Conservation (phyloP, 2,329 filamentous ascomycete genomes). For the Cordyceps fumosorosea region DNA sequence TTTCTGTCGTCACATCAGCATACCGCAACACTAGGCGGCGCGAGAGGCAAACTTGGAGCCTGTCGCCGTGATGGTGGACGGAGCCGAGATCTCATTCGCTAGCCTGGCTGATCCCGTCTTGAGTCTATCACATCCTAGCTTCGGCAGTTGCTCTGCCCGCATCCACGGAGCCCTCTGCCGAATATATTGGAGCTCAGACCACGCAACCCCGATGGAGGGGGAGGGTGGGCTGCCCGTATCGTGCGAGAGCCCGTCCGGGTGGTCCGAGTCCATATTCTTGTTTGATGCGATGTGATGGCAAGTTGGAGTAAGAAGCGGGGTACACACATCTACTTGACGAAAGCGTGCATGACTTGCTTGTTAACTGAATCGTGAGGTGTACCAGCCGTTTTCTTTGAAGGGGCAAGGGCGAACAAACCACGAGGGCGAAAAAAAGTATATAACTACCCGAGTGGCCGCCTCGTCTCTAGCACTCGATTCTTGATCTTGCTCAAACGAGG, state of each 20-base stretch:
- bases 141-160: not conserved
- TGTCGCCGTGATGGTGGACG: not conserved
- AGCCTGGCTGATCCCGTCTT: not conserved
- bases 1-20: not conserved
- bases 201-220: not conserved
- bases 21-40: not conserved
- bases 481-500: not conserved
- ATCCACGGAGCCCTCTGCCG: not conserved
- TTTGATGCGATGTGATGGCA: not conserved
- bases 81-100: not conserved
- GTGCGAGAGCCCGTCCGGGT: not conserved
- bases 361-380: no score
- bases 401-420: not conserved
- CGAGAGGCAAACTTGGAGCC: not conserved
- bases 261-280: not conserved
- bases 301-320: not conserved
- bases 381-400: not conserved
- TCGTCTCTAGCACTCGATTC: not conserved
- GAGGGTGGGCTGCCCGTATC: not conserved
- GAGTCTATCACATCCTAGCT: not conserved
- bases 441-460: not conserved
- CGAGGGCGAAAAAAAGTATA: slow-evolving; percentile 8
- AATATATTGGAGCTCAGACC: not conserved
- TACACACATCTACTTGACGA: not conserved
- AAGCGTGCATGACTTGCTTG: not conserved